Percentiles rank a stretch among this genome's conserved stretches.
Conservation (phyloP, 306 rosid species). For the Cicer pinnatifidum region DNA sequence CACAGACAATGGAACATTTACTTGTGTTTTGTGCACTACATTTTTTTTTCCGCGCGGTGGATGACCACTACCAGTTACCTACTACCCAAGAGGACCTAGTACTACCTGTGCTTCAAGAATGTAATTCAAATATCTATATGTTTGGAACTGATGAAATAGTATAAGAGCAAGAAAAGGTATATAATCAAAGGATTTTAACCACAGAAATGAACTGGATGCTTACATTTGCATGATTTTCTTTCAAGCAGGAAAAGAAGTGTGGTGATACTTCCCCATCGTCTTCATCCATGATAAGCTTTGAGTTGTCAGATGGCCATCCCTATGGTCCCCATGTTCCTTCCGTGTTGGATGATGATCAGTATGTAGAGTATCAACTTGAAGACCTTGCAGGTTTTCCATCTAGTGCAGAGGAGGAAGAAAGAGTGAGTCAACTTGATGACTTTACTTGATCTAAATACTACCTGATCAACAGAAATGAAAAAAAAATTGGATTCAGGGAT, state of each 20-base stretch:
- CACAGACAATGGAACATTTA: neutral
- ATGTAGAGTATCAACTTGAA: slow-evolving; percentile 82
- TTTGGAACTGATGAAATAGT: neutral
- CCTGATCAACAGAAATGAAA: slow-evolving; percentile 21
- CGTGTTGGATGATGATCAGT: slow-evolving; percentile 74
- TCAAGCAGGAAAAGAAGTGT: slow-evolving; percentile 59
- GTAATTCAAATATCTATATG: slow-evolving; percentile 4
- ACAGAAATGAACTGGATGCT: slow-evolving; percentile 19
- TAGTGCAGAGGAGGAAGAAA: slow-evolving; percentile 87
- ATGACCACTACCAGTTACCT: neutral
- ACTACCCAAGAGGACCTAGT: neutral
- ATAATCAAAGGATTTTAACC: neutral
- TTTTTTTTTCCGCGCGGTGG: neutral
- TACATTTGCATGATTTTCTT: slow-evolving; percentile 45
- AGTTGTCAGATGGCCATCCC: slow-evolving; percentile 74
- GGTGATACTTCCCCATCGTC: slow-evolving; percentile 62
- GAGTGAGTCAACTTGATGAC: slow-evolving; percentile 60
- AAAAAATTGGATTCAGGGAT: neutral
- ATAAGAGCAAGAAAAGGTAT: neutral
- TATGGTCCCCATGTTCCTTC: slow-evolving; percentile 73
- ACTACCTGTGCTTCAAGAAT: neutral
- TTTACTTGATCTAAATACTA: slow-evolving; percentile 27
- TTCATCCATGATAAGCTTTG: slow-evolving; percentile 93
- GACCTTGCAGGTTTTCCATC: slow-evolving; percentile 91
- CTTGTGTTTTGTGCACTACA: neutral